Evolutionary conservation across 2,329 filamentous ascomycete species (phyloP).

Genomic region (Grosmannia serpens): DNA sequence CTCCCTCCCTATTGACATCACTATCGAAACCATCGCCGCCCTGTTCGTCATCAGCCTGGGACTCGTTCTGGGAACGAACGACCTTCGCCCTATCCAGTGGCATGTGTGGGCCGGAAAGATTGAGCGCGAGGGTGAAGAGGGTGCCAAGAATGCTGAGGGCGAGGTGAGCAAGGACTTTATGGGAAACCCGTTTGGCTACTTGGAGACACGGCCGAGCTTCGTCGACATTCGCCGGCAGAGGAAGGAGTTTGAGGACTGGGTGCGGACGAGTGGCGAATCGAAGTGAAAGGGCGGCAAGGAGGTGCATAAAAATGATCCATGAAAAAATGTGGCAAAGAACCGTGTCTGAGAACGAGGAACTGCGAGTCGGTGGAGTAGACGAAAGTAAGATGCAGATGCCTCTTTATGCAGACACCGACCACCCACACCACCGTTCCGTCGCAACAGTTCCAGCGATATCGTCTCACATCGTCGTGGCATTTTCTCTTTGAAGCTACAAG

Average conservation of each 20-base stretch:
- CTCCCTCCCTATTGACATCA: constrained; percentile 71
- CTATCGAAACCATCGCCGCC: constrained; percentile 72
- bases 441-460: background rate
- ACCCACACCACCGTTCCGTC: background rate
- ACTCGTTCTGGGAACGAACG: constrained; percentile 65
- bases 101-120: constrained; percentile 73
- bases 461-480: background rate
- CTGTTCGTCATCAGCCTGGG: constrained; percentile 73
- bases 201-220: constrained; percentile 77
- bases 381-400: background rate
- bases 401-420: background rate
- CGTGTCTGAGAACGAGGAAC: background rate
- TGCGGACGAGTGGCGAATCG: constrained; percentile 25
- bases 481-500: too few species aligned
- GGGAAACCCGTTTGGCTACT: constrained; percentile 66
- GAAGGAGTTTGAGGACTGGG: constrained; percentile 70
- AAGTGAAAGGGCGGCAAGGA: background rate
- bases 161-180: constrained; percentile 58
- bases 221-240: constrained; percentile 76
- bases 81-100: constrained; percentile 77
- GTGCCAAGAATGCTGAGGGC: constrained; percentile 41
- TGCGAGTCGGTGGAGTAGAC: background rate
- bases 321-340: too few species aligned
- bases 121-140: constrained; percentile 59
- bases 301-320: too few species aligned